Percentiles rank a stretch among this genome's conserved stretches.
Evolutionary conservation across 805 yeast species (phyloP).

Genomic region (Starmera caribaea): DNA sequence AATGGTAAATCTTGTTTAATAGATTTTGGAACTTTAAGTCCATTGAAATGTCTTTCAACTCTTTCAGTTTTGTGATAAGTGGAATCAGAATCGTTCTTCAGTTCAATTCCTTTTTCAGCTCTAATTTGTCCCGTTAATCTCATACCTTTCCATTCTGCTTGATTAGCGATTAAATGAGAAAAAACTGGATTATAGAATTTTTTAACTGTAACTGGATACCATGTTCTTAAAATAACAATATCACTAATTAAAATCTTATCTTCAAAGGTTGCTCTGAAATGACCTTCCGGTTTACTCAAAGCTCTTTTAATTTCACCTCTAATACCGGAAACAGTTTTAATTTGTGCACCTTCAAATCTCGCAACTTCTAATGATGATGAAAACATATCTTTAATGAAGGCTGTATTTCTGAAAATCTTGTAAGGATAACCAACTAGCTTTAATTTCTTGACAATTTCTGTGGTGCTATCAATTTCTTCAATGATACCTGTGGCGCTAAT

Average conservation of each 20-base stretch:
- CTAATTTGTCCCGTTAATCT: conserved; percentile 90
- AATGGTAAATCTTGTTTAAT: conserved; percentile 77
- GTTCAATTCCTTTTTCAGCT: conserved; percentile 56
- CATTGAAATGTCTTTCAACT: conserved; percentile 73
- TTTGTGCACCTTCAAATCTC: conserved; percentile 94
- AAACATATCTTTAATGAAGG: conserved; percentile 96
- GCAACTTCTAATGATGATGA: conserved; percentile 89
- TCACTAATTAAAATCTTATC: conserved; percentile 90
- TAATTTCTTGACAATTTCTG: conserved; percentile 91
- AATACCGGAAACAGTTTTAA: conserved; percentile 93
- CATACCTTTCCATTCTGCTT: conserved; percentile 93
- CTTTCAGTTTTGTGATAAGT: conserved; percentile 70
- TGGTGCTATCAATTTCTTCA: conserved; percentile 80
- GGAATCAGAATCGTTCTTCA: conserved; percentile 48
- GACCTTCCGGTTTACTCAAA: conserved; percentile 87
- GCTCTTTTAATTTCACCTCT: conserved; percentile 97
- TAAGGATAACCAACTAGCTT: conserved; percentile 93
- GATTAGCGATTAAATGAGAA: conserved; percentile 67
- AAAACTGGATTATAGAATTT: conserved; percentile 94
- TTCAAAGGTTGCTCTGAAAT: conserved; percentile 93
- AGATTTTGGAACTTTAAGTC: conserved; percentile 76
- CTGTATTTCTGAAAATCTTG: conserved; percentile 91
- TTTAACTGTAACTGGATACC: conserved; percentile 92
- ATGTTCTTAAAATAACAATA: conserved; percentile 80
- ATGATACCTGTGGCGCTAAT: conserved; percentile 96